These are phyloP conservation scores for Daldinia grandis DNA, from an alignment of 495 filamentous ascomycete species.

Conservation along the genomic window DNA sequence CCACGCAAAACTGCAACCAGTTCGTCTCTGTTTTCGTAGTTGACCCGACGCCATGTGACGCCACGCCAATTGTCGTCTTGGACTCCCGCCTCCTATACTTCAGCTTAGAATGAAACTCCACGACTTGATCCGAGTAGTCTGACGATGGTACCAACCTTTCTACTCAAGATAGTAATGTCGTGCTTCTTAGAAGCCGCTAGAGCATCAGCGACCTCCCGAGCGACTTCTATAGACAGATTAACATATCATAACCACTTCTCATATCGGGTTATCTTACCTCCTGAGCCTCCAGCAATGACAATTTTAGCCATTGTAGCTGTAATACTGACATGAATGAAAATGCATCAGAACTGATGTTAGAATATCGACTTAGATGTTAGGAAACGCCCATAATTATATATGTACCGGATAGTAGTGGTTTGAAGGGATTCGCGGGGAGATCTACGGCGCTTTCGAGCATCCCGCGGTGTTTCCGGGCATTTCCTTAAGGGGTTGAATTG, in stretches of 20 bases:
- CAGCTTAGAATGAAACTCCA: not conserved
- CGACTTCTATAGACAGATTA: conserved; percentile 54
- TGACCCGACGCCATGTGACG: conserved; percentile 47
- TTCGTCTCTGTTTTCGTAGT: conserved; percentile 53
- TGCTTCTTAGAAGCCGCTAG: conserved; percentile 61
- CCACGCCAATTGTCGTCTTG: not conserved
- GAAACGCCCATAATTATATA: not conserved
- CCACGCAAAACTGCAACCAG: conserved; percentile 55
- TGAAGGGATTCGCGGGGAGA: not conserved
- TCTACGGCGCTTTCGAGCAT: not conserved
- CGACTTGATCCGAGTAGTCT: not conserved
- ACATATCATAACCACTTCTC: not conserved
- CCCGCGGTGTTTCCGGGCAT: not conserved
- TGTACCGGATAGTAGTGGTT: not conserved
- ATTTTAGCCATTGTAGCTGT: conserved; percentile 61
- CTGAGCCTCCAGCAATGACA: conserved; percentile 62
- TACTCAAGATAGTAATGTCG: conserved; percentile 58
- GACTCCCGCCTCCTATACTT: not conserved
- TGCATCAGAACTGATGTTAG: not conserved
- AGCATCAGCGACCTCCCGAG: conserved; percentile 62
- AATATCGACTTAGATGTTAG: not conserved
- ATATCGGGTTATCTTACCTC: conserved; percentile 48
- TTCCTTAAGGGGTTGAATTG: conserved; percentile 1
- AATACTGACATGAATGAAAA: not conserved
- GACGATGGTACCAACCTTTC: conserved; percentile 49